phyloP scores from a whole-genome alignment of 140 eudicot species.

The Bidens hawaiensis region DNA sequence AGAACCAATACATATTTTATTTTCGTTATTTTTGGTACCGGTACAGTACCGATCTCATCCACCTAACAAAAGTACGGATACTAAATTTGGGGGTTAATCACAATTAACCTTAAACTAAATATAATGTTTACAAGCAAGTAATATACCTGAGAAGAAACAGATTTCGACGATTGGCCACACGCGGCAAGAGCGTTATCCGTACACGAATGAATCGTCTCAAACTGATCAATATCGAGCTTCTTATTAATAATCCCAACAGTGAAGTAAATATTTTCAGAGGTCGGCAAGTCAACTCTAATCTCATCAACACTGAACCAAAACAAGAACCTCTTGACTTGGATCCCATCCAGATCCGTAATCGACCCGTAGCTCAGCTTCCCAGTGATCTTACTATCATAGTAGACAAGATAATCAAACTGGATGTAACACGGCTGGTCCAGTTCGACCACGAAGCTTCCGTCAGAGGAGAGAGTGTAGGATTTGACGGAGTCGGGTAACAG shows the following conservation, averaged over 20 bases:
- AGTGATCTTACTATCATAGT: constrained; percentile 54
- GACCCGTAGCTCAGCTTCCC: constrained; percentile 72
- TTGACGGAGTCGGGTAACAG: constrained; percentile 72
- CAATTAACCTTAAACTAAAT: background rate
- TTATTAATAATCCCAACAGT: constrained; percentile 72
- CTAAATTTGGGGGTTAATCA: no score
- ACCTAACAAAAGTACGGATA: no score
- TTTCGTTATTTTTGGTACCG: no score
- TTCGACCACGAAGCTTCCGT: constrained; percentile 59
- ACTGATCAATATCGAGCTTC: constrained; percentile 80
- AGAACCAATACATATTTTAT: no score
- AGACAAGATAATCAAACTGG: constrained; percentile 72
- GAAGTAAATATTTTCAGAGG: constrained; percentile 60
- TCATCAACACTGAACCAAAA: constrained; percentile 81
- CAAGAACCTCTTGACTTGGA: constrained; percentile 56
- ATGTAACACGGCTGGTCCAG: constrained; percentile 56
- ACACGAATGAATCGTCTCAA: constrained; percentile 64
- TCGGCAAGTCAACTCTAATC: constrained; percentile 87
- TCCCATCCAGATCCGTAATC: constrained; percentile 60
- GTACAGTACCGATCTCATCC: no score
- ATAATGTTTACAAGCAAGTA: no score
- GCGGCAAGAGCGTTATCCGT: constrained; percentile 40
- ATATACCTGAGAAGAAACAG: constrained; percentile 27
- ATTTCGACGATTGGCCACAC: constrained; percentile 18
- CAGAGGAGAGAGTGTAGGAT: constrained; percentile 47